phyloP scores from a whole-genome alignment of 768 basidiomycete species.

The Leucogyrophana mollusca region DNA sequence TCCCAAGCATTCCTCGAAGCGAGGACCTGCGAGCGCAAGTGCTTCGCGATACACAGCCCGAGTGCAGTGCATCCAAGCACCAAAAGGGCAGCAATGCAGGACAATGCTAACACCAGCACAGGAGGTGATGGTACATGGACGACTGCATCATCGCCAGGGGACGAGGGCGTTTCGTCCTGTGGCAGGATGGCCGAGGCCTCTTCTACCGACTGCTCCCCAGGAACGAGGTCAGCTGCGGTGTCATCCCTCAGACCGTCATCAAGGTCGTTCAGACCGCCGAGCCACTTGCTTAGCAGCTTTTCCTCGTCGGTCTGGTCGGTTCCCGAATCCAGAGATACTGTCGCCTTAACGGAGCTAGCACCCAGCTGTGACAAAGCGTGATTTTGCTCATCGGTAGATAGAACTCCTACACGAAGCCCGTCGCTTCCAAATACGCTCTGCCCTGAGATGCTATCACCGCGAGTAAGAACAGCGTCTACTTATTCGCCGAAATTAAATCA shows the following conservation, averaged over 20 bases:
- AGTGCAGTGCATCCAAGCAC: constrained; percentile 19
- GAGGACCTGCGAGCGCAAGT: constrained; percentile 16
- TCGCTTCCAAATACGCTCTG: constrained; percentile 6
- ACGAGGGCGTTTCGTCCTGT: neutral
- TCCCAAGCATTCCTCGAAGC: constrained; percentile 22
- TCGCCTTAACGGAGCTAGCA: constrained; percentile 25
- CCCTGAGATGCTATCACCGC: neutral
- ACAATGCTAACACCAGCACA: constrained; percentile 19
- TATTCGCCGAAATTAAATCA: constrained; percentile 5
- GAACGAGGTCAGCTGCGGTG: neutral
- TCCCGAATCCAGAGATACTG: constrained; percentile 24
- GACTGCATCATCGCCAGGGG: neutral
- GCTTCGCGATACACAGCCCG: constrained; percentile 20
- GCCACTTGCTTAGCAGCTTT: constrained; percentile 21
- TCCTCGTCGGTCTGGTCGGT: constrained; percentile 21
- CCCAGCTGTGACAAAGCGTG: constrained; percentile 27
- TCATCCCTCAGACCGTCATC: constrained; percentile 11
- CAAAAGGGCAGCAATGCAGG: constrained; percentile 24
- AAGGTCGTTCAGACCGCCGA: constrained; percentile 18
- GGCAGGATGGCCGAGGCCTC: no score
- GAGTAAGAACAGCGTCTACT: neutral
- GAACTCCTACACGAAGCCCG: constrained; percentile 29
- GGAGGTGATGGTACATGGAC: neutral
- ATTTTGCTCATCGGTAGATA: constrained; percentile 28
- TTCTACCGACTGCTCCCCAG: no score